phyloP scores from a whole-genome alignment of 208 protist genomes.

The Wallacemonas sp. region DNA sequence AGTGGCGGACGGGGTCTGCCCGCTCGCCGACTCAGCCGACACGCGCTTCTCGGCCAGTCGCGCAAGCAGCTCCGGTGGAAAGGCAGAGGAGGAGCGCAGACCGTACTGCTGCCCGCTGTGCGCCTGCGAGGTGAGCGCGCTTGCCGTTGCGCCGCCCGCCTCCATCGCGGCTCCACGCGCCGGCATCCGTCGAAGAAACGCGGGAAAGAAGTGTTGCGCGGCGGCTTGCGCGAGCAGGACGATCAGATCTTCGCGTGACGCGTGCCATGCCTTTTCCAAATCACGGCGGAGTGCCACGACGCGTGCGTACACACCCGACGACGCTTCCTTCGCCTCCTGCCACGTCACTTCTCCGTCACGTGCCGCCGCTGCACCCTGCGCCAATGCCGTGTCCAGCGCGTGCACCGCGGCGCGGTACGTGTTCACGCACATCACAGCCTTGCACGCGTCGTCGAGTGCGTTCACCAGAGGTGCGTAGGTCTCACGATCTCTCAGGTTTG shows the following conservation, averaged over 20 bases:
- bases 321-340: too few relatives aligned
- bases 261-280: background rate
- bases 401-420: background rate
- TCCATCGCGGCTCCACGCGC: too few relatives aligned
- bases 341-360: too few relatives aligned
- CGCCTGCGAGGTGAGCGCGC: too few relatives aligned
- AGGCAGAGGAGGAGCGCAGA: background rate
- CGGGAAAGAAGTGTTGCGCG: background rate
- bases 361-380: too few relatives aligned
- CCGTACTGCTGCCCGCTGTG: too few relatives aligned
- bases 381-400: background rate
- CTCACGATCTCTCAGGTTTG: background rate
- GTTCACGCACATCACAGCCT: conserved; percentile 1
- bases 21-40: background rate
- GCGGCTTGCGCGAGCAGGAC: background rate
- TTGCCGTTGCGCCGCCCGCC: too few relatives aligned
- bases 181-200: background rate
- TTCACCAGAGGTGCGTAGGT: conserved; percentile 1
- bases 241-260: background rate
- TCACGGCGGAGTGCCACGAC: background rate
- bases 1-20: background rate
- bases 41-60: background rate
- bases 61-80: background rate
- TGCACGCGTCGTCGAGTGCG: background rate
- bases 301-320: too few relatives aligned